Percentiles rank a stretch among this genome's conserved stretches.
These are phyloP conservation scores for Aotearoamyces nothofagi DNA, from an alignment of 2,329 filamentous ascomycete genomes.

Conservation along the genomic window DNA sequence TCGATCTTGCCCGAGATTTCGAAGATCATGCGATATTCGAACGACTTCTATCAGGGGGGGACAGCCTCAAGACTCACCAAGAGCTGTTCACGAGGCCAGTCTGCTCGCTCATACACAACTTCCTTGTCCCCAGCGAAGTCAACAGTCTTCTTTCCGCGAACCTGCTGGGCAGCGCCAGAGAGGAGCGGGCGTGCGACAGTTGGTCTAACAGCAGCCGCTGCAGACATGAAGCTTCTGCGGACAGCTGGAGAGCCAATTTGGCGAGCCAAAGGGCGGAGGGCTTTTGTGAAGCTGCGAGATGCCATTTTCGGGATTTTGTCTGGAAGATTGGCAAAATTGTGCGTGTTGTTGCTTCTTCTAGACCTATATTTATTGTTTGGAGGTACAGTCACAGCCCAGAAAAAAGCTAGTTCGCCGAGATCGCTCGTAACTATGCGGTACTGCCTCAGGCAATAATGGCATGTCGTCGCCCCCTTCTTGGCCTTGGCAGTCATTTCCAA, in stretches of 20 bases:
- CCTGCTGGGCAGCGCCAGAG: conserved; percentile 33
- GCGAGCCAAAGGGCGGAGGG: conserved; percentile 47
- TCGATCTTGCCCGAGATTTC: conserved; percentile 7
- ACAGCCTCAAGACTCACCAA: conserved; percentile 59
- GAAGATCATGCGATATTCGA: no score
- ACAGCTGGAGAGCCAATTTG: conserved; percentile 44
- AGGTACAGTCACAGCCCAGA: no score
- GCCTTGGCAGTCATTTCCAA: no score
- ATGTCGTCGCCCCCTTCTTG: no score
- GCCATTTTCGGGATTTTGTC: conserved; percentile 45
- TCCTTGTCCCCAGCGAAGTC: conserved; percentile 96
- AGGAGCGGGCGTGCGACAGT: conserved; percentile 32
- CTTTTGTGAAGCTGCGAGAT: conserved; percentile 58
- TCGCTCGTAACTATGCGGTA: no score
- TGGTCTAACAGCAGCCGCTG: conserved; percentile 38
- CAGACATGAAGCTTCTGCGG: conserved; percentile 46
- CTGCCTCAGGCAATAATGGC: no score
- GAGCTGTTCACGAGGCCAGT: conserved; percentile 98
- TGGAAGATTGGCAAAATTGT: conserved; percentile 1
- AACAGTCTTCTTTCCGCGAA: conserved; percentile 91
- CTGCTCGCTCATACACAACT: conserved; percentile 89
- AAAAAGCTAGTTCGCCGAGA: no score
- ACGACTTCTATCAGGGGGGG: no score
- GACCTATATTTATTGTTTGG: no score
- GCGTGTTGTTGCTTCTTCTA: no score